A percentile compares a stretch with the other conserved stretches of the same genome.
Conservation (phyloP, 1,284 basidiomycete species). For the Porogramme epimiltina region DNA sequence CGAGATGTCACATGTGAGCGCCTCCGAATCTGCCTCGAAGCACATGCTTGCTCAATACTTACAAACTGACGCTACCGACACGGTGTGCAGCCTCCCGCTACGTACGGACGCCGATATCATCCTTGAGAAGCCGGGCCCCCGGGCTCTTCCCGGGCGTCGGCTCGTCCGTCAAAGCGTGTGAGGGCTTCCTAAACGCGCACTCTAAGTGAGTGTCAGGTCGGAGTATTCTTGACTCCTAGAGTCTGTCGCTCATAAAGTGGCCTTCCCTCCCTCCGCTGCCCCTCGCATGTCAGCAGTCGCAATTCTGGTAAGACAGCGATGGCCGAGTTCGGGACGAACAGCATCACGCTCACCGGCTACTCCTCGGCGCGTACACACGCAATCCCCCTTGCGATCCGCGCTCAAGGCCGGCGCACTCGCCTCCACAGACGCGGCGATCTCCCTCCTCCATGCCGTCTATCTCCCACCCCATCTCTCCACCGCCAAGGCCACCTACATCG, state of each 20-base stretch:
- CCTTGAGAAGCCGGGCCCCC: conserved; percentile 38
- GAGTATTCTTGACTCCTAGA: conserved; percentile 37
- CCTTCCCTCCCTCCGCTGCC: conserved; percentile 32
- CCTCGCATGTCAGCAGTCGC: conserved; percentile 39
- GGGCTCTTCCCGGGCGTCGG: conserved; percentile 60
- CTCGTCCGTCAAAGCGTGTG: conserved; percentile 51
- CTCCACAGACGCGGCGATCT: conserved; percentile 42
- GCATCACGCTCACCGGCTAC: conserved; percentile 40
- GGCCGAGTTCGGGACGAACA: conserved; percentile 26
- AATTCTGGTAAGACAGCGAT: conserved; percentile 35
- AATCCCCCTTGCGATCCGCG: background rate
- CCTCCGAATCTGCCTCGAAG: background rate
- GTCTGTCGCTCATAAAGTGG: too few relatives aligned
- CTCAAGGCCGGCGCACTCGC: background rate
- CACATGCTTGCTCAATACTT: background rate
- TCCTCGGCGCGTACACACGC: conserved; percentile 36
- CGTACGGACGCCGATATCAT: conserved; percentile 56
- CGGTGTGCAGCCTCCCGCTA: conserved; percentile 40
- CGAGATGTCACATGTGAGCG: conserved; percentile 35
- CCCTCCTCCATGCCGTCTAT: conserved; percentile 49
- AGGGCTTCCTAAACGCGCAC: conserved; percentile 59
- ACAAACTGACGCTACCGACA: background rate
- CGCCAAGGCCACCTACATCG: conserved; percentile 41
- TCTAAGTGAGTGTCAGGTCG: conserved; percentile 50
- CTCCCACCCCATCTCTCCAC: conserved; percentile 45